Evolutionary conservation across 2,329 filamentous ascomycete genomes (phyloP), one percentile per base, ranked within the genome.

Genomic region (Lasiodiplodia theobromae): DNA sequence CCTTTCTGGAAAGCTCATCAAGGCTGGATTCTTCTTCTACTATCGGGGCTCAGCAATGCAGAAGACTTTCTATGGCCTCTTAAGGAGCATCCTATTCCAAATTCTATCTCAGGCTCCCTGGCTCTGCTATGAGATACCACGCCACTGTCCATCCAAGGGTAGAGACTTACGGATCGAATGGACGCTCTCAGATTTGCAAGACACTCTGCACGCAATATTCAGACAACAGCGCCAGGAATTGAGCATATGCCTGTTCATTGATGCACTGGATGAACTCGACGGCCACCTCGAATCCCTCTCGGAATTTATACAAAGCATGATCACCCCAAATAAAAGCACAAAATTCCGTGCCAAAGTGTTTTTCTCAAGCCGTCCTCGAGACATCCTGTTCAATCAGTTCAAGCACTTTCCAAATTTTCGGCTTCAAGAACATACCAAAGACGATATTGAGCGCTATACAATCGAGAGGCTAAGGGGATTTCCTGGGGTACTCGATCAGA

Each of bases 1-100:
- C 0, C 71, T 49, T 0, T 66, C 68, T 0, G 70, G 71, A 2
- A 71, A 73, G 1, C 68, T 81, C 4, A 67, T 80, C 0, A 73
- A 78, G 51, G 77, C 76, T 1, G 73, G 71, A 7, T 81, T 81
- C 69, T 85, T 81, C 70, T 82, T 84, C 70, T 84, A 82, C 76
- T 78, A 77, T 54, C 74, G 77, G 0, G 82, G 83, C 0, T 78
- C 74, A 2, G 62, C 69, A 1, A 74, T 81, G 31, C 82, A 85
- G 51, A 82, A 79, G 65, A 82, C 81, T 0, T 77, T 79, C 21
- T 73, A 78, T 38, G 83, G 82, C 0, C 75, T 85, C 0, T 69
- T 83, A 1, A 76, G 72, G 70, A 77, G 73, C 11, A 71, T 76
- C 0, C 68, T 84, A 2, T 80, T 78, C 67, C 75, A 82, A 40